Conservation (phyloP, 768 basidiomycete genomes). For the Ramaria rubella region DNA sequence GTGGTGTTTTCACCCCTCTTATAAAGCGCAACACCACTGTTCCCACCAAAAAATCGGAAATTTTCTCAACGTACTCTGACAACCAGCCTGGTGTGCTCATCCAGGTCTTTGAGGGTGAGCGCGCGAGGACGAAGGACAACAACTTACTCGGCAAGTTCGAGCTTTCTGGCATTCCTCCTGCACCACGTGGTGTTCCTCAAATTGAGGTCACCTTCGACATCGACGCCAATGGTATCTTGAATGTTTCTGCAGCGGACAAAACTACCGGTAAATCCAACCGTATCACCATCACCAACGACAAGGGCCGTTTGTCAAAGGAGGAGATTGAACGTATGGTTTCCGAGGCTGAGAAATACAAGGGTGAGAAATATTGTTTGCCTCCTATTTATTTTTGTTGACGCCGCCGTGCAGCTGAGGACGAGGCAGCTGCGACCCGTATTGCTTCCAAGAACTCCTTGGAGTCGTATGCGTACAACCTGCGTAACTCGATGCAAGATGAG, state of each 20-base stretch:
- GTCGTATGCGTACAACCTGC: conserved; percentile 92
- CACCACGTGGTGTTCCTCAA: conserved; percentile 96
- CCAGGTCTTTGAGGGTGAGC: conserved; percentile 97
- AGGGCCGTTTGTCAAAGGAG: conserved; percentile 94
- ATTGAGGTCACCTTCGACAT: conserved; percentile 98
- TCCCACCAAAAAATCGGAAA: conserved; percentile 97
- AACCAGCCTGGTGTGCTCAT: conserved; percentile 98
- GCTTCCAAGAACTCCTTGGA: conserved; percentile 87
- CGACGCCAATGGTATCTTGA: conserved; percentile 93
- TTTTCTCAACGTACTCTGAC: conserved; percentile 97
- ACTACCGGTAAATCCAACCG: conserved; percentile 94
- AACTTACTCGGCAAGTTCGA: conserved; percentile 98
- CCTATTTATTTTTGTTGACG: conserved; percentile 7
- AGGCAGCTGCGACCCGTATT: conserved; percentile 79
- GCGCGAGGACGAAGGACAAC: conserved; percentile 98
- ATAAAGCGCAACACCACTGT: conserved; percentile 99
- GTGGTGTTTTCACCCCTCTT: conserved; percentile 98
- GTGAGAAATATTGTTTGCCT: conserved; percentile 30
- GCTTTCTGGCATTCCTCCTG: conserved; percentile 92
- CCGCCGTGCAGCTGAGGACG: conserved; percentile 81
- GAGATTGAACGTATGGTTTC: conserved; percentile 97
- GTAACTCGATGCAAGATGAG: conserved; percentile 81
- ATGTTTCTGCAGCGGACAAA: conserved; percentile 94
- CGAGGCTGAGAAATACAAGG: conserved; percentile 91
- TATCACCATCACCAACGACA: conserved; percentile 94